Percentiles rank a stretch among this genome's conserved stretches.
phyloP scores from a whole-genome alignment of 2,329 filamentous ascomycete species.

The Ophiostoma sp. region DNA sequence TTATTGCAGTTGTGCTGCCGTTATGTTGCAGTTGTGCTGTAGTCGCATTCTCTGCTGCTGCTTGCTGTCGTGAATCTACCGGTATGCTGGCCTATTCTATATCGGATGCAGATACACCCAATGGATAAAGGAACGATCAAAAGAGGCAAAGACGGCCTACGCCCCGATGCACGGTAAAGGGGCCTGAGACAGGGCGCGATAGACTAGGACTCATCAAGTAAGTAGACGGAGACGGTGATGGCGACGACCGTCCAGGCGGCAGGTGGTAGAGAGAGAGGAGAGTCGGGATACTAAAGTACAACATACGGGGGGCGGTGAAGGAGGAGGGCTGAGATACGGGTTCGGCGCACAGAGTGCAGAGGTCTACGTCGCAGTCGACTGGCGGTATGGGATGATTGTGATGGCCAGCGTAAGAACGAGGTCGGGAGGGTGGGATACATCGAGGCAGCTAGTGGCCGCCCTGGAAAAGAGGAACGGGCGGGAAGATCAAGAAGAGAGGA shows the following conservation, averaged over 20 bases:
- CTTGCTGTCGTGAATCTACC: too few relatives aligned
- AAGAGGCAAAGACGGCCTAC: not conserved
- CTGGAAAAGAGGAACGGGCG: not conserved
- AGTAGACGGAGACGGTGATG: not conserved
- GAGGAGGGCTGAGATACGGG: not conserved
- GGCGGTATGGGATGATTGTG: not conserved
- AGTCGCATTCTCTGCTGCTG: too few relatives aligned
- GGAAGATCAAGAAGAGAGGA: not conserved
- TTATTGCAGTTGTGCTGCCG: not conserved
- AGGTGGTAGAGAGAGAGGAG: not conserved
- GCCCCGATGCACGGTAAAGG: slow-evolving; percentile 1
- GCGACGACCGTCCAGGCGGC: not conserved
- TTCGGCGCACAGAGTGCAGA: not conserved
- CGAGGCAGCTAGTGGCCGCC: not conserved
- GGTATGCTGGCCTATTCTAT: too few relatives aligned
- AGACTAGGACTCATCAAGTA: not conserved
- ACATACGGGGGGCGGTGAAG: not conserved
- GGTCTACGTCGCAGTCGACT: not conserved
- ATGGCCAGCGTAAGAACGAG: not conserved
- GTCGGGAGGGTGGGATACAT: too few relatives aligned
- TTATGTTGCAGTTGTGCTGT: too few relatives aligned
- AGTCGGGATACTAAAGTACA: not conserved
- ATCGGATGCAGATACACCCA: not conserved
- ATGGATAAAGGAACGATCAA: not conserved
- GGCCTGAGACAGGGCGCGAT: slow-evolving; percentile 8